A percentile compares a stretch with the other conserved stretches of the same genome.
phyloP scores from a whole-genome alignment of 2,329 filamentous ascomycete genomes.

The Neoscytalidium dimidiatum region DNA sequence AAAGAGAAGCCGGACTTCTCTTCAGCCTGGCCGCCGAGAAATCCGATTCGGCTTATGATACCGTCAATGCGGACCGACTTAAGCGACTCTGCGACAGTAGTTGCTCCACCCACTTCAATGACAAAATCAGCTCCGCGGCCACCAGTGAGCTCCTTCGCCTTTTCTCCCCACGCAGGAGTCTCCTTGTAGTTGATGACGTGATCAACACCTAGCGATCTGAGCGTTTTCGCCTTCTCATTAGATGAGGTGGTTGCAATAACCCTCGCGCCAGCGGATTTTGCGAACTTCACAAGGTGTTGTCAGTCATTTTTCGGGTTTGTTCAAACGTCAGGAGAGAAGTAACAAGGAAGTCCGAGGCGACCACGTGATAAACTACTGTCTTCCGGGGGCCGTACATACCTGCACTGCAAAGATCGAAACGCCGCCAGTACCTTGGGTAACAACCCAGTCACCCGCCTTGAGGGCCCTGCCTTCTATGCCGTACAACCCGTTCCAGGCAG shows the following conservation, averaged over 20 bases:
- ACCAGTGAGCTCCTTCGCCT: slow-evolving; percentile 52
- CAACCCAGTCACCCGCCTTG: slow-evolving; percentile 51
- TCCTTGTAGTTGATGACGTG: slow-evolving; percentile 61
- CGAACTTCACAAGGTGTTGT: slow-evolving; percentile 42
- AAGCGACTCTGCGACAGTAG: slow-evolving; percentile 57
- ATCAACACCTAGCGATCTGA: slow-evolving; percentile 57
- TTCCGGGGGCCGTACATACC: slow-evolving; percentile 29
- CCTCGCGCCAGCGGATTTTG: slow-evolving; percentile 55
- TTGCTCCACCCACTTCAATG: slow-evolving; percentile 65
- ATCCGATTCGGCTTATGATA: slow-evolving; percentile 59
- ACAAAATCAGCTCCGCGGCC: slow-evolving; percentile 64
- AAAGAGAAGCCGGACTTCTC: slow-evolving; percentile 56
- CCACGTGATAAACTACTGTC: no score
- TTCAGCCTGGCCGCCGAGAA: slow-evolving; percentile 53
- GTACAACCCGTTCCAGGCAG: slow-evolving; percentile 57
- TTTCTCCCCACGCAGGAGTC: slow-evolving; percentile 56
- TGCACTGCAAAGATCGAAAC: slow-evolving; percentile 68
- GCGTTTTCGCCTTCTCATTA: slow-evolving; percentile 48
- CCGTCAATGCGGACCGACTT: slow-evolving; percentile 58
- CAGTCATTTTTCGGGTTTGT: slow-evolving; percentile 9
- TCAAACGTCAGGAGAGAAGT: neutral
- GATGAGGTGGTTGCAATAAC: slow-evolving; percentile 62
- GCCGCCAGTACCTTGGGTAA: slow-evolving; percentile 72
- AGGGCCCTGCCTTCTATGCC: slow-evolving; percentile 44
- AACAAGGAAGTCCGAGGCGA: no score